These are phyloP conservation scores for Aspergillus sp. DNA, from an alignment of 2,329 filamentous ascomycete genomes.

Conservation along the genomic window DNA sequence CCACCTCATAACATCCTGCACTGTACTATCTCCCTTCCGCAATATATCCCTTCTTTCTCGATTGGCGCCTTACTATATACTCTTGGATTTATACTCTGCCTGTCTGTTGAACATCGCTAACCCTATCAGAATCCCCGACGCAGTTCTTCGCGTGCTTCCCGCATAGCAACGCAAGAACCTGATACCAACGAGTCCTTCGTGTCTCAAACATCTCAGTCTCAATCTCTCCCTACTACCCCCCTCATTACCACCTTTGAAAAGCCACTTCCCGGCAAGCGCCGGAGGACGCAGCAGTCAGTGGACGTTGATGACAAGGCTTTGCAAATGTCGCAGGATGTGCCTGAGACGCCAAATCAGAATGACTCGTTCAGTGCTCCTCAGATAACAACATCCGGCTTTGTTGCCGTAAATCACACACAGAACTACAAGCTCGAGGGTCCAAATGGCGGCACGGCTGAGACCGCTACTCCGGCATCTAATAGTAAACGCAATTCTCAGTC, in stretches of 20 bases:
- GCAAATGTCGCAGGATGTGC: conserved; percentile 4
- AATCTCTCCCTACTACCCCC: conserved; percentile 16
- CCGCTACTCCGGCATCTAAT: conserved; percentile 4
- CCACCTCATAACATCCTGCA: neutral
- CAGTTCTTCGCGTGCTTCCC: conserved; percentile 16
- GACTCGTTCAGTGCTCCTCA: conserved; percentile 3
- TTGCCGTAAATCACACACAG: conserved; percentile 3
- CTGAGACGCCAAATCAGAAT: conserved; percentile 6
- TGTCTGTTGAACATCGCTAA: neutral
- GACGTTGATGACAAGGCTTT: conserved; percentile 8
- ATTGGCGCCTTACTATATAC: neutral
- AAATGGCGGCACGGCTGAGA: conserved; percentile 6
- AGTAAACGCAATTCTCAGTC: conserved; percentile 2
- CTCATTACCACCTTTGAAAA: conserved; percentile 16
- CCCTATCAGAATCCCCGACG: conserved; percentile 7
- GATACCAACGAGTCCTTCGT: conserved; percentile 8
- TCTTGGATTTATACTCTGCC: neutral
- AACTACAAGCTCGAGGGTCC: conserved; percentile 4
- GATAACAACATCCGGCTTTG: conserved; percentile 3
- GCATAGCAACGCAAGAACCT: conserved; percentile 11
- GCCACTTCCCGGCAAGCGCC: conserved; percentile 14
- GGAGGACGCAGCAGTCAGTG: conserved; percentile 11
- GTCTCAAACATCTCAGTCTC: conserved; percentile 16
- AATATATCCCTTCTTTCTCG: neutral
- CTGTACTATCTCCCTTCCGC: neutral